Evolutionary conservation across 1,139 yeast genomes (phyloP), one percentile per base, ranked within the genome.

Genomic region (Yamadazyma triangularis): DNA sequence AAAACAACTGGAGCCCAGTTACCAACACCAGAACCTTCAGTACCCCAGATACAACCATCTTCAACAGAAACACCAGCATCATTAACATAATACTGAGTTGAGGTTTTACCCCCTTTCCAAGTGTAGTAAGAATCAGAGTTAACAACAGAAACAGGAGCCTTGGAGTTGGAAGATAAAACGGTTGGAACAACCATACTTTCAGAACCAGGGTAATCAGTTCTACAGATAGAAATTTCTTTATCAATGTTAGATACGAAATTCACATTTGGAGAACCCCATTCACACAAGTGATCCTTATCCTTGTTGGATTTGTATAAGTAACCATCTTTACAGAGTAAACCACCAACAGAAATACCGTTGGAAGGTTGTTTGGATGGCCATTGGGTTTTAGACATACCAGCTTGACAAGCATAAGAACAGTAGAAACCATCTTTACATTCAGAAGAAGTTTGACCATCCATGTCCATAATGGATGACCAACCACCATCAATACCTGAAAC

Each of bases 171-270:
- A 25, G 59, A 59, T 33, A 89, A 84, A 37, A 77, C 64, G 39
- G 96, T 89, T 56, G 97, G 97, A 41, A 89, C 73, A 49, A 79
- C 89, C 97, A 91, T 91, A 74, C 87, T 88, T 72, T 91, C 98
- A 42, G 96, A 82, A 69, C 97, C 97, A 51, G 97, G 98, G 76
- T 91, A 91, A 62, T 91, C 97, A 40, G 98, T 91, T 71, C 96
- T 82, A 73, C 98, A 89, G 51, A 89, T 70, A 37, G 96, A 86
- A 51, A 91, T 89, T 30, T 69, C 70, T 47, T 79, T 54, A 41
- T 61, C 58, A 41, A 84, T 65, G 49, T 82, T 67, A 54, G 82
- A 79, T 30, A 70, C 79, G 45, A 86, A 93, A 31, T 58, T 52
- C 31, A 94, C 94, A 39, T 80, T 60, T 39, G 77, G 60, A 18